Evolutionary conservation across 1,284 basidiomycete species (phyloP).

Genomic region (Sanguinoderma infundibulare): DNA sequence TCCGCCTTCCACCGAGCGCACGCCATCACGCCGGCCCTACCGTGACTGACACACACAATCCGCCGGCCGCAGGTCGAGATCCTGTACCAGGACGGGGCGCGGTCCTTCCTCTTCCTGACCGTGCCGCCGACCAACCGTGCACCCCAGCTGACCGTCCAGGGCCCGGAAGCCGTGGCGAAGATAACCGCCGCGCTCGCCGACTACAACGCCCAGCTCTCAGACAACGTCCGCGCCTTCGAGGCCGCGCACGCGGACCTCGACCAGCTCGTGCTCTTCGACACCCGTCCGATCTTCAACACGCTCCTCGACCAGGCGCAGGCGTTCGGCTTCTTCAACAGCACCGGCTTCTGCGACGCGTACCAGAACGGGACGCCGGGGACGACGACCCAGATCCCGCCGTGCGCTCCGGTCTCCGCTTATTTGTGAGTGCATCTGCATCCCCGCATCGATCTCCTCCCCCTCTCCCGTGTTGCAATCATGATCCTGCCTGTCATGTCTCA

Average conservation of each 20-base stretch:
- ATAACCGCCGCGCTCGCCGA: slow-evolving; percentile 48
- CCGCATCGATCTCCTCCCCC: not conserved
- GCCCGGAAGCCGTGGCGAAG: slow-evolving; percentile 38
- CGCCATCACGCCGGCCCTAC: not conserved
- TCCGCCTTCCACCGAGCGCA: not conserved
- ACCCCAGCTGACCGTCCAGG: slow-evolving; percentile 58
- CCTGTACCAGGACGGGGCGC: slow-evolving; percentile 57
- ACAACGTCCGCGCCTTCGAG: slow-evolving; percentile 46
- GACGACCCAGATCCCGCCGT: slow-evolving; percentile 57
- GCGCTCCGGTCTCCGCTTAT: slow-evolving; percentile 65
- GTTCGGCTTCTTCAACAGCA: slow-evolving; percentile 61
- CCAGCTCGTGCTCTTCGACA: slow-evolving; percentile 54
- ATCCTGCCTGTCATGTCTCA: not conserved
- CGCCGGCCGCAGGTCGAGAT: slow-evolving; percentile 54
- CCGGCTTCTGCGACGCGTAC: slow-evolving; percentile 64
- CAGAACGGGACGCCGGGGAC: slow-evolving; percentile 55
- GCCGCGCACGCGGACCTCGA: slow-evolving; percentile 47
- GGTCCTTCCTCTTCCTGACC: slow-evolving; percentile 69
- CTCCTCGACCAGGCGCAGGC: slow-evolving; percentile 54
- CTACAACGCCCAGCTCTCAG: slow-evolving; percentile 54
- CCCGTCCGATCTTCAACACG: slow-evolving; percentile 59
- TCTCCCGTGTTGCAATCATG: not conserved
- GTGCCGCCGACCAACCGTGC: slow-evolving; percentile 67
- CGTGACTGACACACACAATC: not conserved
- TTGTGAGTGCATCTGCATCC: slow-evolving; percentile 49